These are phyloP conservation scores for Mediolabrus comicus DNA, from an alignment of 108 stramenopile genomes.

Conservation along the genomic window DNA sequence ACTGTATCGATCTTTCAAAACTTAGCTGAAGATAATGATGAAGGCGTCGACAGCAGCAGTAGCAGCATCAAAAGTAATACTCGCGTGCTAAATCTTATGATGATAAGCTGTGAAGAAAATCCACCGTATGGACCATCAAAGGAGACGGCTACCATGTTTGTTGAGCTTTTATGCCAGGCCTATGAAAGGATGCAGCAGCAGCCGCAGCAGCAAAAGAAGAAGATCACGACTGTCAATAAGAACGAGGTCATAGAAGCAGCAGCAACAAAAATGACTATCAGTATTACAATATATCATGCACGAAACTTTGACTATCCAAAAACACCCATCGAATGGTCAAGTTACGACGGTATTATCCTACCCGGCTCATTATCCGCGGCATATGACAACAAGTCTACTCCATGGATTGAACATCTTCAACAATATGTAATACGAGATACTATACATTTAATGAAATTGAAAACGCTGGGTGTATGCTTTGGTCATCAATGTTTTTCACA, in stretches of 20 bases:
- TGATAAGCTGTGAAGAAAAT: conserved; percentile 72
- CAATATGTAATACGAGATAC: conserved; percentile 52
- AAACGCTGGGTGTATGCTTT: conserved; percentile 78
- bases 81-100: conserved; percentile 39
- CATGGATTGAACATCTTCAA: conserved; percentile 62
- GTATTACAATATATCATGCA: conserved; percentile 54
- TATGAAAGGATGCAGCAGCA: conserved; percentile 6
- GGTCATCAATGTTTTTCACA: conserved; percentile 84
- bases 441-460: conserved; percentile 47
- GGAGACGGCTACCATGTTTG: conserved; percentile 68
- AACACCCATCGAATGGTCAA: conserved; percentile 43
- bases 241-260: background rate
- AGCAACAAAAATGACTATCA: conserved; percentile 28
- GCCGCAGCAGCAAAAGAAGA: background rate
- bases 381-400: conserved; percentile 51
- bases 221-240: background rate
- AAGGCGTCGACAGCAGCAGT: background rate
- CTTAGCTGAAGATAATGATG: too few relatives aligned
- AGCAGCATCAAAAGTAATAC: too few relatives aligned
- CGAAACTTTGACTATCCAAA: conserved; percentile 55
- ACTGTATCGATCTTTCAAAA: background rate
- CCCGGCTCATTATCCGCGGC: conserved; percentile 79
- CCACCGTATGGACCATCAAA: conserved; percentile 72
- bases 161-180: conserved; percentile 49
- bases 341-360: conserved; percentile 65